These are phyloP conservation scores for Akanthomyces dipterigenus DNA, from an alignment of 2,329 filamentous ascomycete genomes.

Conservation along the genomic window DNA sequence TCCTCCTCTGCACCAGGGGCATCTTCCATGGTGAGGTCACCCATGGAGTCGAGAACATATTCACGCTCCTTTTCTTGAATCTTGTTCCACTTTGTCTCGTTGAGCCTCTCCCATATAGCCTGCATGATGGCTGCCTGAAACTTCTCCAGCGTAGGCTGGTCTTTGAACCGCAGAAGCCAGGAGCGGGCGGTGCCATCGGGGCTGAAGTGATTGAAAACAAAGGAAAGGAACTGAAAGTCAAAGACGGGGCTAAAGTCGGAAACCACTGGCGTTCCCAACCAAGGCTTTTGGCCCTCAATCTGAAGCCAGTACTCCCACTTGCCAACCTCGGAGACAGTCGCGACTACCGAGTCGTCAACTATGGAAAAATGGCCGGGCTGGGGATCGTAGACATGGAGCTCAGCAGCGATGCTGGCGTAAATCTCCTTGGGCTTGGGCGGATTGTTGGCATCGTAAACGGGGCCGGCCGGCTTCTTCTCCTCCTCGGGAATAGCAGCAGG, in stretches of 20 bases:
- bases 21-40: constrained; percentile 90
- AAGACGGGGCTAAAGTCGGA: constrained; percentile 97
- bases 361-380: constrained; percentile 75
- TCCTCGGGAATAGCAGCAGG: constrained; percentile 23
- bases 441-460: constrained; percentile 16
- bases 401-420: constrained; percentile 67
- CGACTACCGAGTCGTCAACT: constrained; percentile 68
- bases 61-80: constrained; percentile 87
- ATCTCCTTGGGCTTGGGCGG: constrained; percentile 66
- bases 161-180: constrained; percentile 88
- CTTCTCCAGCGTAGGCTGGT: constrained; percentile 69
- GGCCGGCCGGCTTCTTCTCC: constrained; percentile 25
- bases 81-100: constrained; percentile 90
- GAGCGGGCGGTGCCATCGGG: constrained; percentile 86
- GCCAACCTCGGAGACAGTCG: constrained; percentile 78
- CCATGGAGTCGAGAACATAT: constrained; percentile 92
- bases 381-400: constrained; percentile 93
- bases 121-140: constrained; percentile 96
- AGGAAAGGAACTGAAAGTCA: constrained; percentile 98
- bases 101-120: constrained; percentile 92
- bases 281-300: constrained; percentile 68
- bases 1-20: constrained; percentile 38
- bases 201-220: constrained; percentile 97
- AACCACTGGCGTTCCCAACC: constrained; percentile 78
- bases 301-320: constrained; percentile 96